phyloP scores from a whole-genome alignment of 306 rosid genomes.

The Fragaria vesca region DNA sequence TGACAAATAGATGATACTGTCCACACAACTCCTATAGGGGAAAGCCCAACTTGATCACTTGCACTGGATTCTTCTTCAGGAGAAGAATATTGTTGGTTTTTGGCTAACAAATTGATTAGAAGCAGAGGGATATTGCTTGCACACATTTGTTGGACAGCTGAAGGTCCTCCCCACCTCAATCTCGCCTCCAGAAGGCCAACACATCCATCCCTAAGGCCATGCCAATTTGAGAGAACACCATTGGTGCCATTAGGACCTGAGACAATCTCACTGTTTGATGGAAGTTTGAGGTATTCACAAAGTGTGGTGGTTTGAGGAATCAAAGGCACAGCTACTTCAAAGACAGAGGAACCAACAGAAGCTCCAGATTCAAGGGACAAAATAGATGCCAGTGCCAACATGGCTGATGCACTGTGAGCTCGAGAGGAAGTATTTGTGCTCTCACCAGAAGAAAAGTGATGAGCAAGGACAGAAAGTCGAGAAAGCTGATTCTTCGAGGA shows the following conservation, averaged over 20 bases:
- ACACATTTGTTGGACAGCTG: conserved; percentile 88
- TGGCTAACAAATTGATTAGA: conserved; percentile 62
- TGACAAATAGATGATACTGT: conserved; percentile 69
- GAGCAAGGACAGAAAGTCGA: conserved; percentile 71
- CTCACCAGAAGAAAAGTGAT: conserved; percentile 60
- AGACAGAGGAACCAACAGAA: conserved; percentile 66
- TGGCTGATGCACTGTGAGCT: conserved; percentile 66
- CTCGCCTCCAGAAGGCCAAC: conserved; percentile 82
- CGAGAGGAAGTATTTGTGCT: conserved; percentile 45
- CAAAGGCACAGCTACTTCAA: conserved; percentile 75
- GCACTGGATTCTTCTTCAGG: conserved; percentile 46
- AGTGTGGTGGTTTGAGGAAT: conserved; percentile 72
- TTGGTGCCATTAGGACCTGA: conserved; percentile 32
- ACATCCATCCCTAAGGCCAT: conserved; percentile 81
- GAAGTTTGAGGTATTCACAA: conserved; percentile 59
- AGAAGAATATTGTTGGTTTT: conserved; percentile 38
- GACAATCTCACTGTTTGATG: conserved; percentile 48
- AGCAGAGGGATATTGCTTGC: conserved; percentile 74
- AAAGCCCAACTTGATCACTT: conserved; percentile 64
- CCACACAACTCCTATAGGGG: conserved; percentile 86
- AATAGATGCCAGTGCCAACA: conserved; percentile 87
- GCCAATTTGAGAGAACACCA: conserved; percentile 72
- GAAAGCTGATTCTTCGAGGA: conserved; percentile 81
- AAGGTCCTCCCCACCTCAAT: conserved; percentile 85
- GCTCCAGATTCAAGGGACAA: conserved; percentile 75